Base-by-base conservation (phyloP, 768 basidiomycete species). In the Pleurotus salmoneostramineus region DNA sequence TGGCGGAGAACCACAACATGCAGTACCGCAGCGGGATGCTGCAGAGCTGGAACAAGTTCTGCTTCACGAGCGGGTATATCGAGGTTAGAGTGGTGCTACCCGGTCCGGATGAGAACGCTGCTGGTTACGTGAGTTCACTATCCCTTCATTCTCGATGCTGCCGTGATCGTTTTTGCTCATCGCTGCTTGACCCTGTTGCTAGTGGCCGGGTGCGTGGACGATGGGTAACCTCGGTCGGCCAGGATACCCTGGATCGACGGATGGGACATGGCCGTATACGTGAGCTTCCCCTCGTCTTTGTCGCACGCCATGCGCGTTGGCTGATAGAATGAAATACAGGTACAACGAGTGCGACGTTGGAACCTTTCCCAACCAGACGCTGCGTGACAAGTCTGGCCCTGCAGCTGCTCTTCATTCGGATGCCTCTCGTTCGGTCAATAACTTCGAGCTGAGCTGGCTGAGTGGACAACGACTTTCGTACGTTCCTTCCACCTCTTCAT, bases 11-110 rank as follows among this genome's bases (percentile, higher is more conserved):
- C 62, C 85, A 93, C 66, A 74, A 74, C 5, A 76, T 89, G 58
- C 74, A 74, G 40, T 94, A 87, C 65, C 74, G 82, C 63, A 84
- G 76, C 66, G 91, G 87, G 4, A 92, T 93, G 90, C 73, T 95
- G 3, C 91, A 93, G 72, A 83, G 83, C 42, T 95, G 93, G 92
- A 94, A 94, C 72, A 92, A 94, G 76, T 86, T 94, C 65, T 94
- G 89, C 70, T 93, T 92, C 65, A 84, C 88, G 32, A 82, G 80
- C 31, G 91, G 91, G 4, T 89, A 89, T 70, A 81, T 94, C 59
- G 93, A 93, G 74, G 83, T 88, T 14, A 67, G 74, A 2, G 73
- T 85, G 6, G 75, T 76, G 0, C 71, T 89, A 4, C 87, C 88
- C 0, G 88, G 87, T 0, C 77, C 82, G 4, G 73, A 83, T 60